Conservation (phyloP, 129 eudicot genomes). For the Flaveria robusta region DNA sequence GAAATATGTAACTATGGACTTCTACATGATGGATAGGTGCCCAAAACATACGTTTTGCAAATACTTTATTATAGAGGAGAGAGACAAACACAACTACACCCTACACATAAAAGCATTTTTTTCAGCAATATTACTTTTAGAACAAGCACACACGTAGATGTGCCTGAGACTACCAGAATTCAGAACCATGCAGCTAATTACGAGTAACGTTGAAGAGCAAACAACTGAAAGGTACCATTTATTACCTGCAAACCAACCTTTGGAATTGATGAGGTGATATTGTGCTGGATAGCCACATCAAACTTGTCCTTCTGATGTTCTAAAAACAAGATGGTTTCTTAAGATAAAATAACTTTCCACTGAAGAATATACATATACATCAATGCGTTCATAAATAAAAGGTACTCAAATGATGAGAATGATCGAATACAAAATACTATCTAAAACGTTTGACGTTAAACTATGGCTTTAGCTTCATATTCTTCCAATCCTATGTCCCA, state of each 20-base stretch:
- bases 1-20: background rate
- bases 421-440: background rate
- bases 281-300: slow-evolving; percentile 68
- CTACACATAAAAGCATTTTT: background rate
- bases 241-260: slow-evolving; percentile 94
- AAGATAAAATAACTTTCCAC: background rate
- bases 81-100: background rate
- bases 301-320: slow-evolving; percentile 40
- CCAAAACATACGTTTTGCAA: background rate
- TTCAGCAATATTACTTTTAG: background rate
- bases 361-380: background rate
- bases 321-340: slow-evolving; percentile 34
- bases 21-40: background rate
- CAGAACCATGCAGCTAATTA: background rate
- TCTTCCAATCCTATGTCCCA: slow-evolving; percentile 3
- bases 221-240: background rate
- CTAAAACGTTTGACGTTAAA: background rate
- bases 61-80: background rate
- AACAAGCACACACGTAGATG: background rate
- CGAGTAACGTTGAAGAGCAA: background rate
- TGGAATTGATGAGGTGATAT: slow-evolving; percentile 83
- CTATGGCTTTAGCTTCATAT: background rate
- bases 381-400: background rate
- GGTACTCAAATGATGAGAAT: background rate
- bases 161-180: slow-evolving; percentile 7